Evolutionary conservation across 2,329 filamentous ascomycete genomes (phyloP).

Genomic region (Rhynchosporium agropyri): DNA sequence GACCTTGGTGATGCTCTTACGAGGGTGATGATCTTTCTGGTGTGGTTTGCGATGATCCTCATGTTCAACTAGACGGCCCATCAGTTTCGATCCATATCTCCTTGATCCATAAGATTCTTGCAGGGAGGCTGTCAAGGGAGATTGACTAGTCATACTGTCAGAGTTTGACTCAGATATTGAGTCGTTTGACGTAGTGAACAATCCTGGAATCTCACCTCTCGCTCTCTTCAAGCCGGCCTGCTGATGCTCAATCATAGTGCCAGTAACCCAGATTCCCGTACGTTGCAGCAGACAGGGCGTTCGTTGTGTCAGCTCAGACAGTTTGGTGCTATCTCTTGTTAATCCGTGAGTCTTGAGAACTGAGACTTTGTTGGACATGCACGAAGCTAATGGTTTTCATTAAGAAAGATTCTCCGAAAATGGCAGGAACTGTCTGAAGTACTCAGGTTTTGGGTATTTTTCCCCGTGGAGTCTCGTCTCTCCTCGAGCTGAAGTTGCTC

Average conservation of each 20-base stretch:
- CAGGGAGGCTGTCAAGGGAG: neutral
- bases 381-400: neutral
- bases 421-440: no score
- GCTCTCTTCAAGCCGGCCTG: constrained; percentile 7
- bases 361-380: neutral
- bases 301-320: neutral
- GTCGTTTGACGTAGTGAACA: neutral
- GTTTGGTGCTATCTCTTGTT: neutral
- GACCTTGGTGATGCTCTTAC: neutral
- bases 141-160: neutral
- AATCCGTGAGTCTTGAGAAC: no score
- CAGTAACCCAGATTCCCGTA: no score
- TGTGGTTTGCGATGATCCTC: neutral
- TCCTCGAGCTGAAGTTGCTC: no score
- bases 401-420: neutral
- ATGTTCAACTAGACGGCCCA: neutral
- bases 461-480: no score
- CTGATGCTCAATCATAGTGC: neutral
- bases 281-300: neutral
- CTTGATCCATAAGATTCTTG: no score
- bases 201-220: neutral
- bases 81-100: no score
- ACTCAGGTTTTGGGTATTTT: no score
- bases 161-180: neutral
- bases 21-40: neutral